Base-by-base conservation (phyloP, 352 stramenopile species). In the Globisporangium cederbergense region DNA sequence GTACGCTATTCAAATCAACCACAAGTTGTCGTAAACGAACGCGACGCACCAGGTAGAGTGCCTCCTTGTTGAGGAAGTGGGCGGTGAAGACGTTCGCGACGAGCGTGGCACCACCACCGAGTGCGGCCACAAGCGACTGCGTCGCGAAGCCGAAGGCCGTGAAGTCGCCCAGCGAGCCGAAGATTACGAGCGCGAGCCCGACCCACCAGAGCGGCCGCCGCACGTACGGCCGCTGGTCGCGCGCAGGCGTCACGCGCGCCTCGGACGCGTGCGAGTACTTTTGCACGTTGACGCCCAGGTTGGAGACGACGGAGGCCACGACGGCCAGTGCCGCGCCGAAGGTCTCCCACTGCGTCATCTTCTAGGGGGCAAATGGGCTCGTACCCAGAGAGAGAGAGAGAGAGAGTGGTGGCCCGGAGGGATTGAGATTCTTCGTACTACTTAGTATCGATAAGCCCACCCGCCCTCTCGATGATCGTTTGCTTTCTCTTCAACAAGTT, bases 271-370 rank as follows among this genome's bases (percentile, higher is more conserved):
- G 89, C 49, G 84, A 95, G 67, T 89, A 94, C 73, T 97, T 96
- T 65, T 97, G 87, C 34, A 96, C 81, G 64, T 97, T 97, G 36
- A 96, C 86, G 62, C 90, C 90, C 30, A 97, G 66, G 58, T 97
- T 97, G 34, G 86, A 95, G 46, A 96, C 62, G 40, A 97, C 67
- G 52, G 88, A 96, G 13, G 85, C 82, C 38, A 83, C 77, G 22
- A 96, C 84, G 16, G 84, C 84, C 61, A 97, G 71, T 50, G 69
- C 72, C 32, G 88, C 90, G 58, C 90, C 90, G 46, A 96, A 89
- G n/a, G 83, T 78, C 74, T 95, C 86, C 72, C 75, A 87, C 47
- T 86, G 73, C 67, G 79, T 75, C 81, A 92, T 89, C 40, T 36
- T 36, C 4, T 36, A 36, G 7, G 32, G 7, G 32, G 32, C 32